These are phyloP conservation scores for Dendrostoma leiphaemia DNA, from an alignment of 2,329 filamentous ascomycete genomes.

Conservation along the genomic window DNA sequence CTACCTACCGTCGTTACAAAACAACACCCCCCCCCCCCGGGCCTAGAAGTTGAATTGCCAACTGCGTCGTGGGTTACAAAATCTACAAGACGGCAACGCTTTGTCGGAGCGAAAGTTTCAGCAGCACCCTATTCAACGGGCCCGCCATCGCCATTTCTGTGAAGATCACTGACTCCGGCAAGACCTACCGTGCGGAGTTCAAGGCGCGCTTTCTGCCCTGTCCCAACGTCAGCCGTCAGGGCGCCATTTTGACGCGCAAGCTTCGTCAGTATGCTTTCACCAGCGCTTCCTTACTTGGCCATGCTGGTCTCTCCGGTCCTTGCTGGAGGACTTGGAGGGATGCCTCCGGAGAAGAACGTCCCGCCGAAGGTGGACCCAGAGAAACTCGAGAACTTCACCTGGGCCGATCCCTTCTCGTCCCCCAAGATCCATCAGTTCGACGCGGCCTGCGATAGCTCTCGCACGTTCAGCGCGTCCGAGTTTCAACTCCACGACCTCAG, in stretches of 20 bases:
- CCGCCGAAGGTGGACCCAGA: conserved; percentile 30
- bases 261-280: conserved; percentile 6
- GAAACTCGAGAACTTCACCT: conserved; percentile 38
- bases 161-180: no score
- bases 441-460: conserved; percentile 32
- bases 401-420: conserved; percentile 38
- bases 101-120: no score
- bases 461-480: conserved; percentile 37
- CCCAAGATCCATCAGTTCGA: conserved; percentile 29
- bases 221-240: no score
- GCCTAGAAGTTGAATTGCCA: no score
- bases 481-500: conserved; percentile 43
- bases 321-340: conserved; percentile 23
- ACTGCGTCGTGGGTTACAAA: no score
- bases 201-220: background rate
- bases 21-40: no score
- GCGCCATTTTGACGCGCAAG: conserved; percentile 15
- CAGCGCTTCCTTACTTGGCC: conserved; percentile 18
- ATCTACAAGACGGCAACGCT: no score
- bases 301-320: conserved; percentile 24
- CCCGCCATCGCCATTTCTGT: no score
- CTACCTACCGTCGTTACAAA: no score
- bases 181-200: no score
- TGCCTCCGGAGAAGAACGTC: conserved; percentile 18
- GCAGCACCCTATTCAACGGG: no score